These are phyloP conservation scores for Pinus taeda DNA, from an alignment of 75 land plant genomes.

Conservation along the genomic window DNA sequence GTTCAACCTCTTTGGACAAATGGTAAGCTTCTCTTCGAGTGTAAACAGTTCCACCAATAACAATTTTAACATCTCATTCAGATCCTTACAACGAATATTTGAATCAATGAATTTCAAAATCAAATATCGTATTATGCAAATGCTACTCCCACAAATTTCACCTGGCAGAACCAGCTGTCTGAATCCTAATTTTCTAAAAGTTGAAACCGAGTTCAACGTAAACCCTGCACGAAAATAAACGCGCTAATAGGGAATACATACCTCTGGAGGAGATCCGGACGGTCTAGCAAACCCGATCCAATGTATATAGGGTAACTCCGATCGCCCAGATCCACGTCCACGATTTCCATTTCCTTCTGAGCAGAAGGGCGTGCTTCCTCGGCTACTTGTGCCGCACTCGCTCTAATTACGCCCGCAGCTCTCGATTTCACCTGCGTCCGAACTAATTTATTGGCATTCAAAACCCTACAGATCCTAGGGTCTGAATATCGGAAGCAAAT, in stretches of 20 bases:
- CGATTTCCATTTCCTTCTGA: slow-evolving; percentile 37
- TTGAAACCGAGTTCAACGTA: too few relatives aligned
- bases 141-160: too few relatives aligned
- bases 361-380: slow-evolving; percentile 22
- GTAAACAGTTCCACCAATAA: too few relatives aligned
- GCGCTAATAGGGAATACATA: slow-evolving; percentile 13
- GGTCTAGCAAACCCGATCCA: slow-evolving; percentile 72
- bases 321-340: slow-evolving; percentile 87
- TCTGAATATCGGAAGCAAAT: background rate
- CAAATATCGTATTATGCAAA: too few relatives aligned
- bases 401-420: slow-evolving; percentile 2
- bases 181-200: too few relatives aligned
- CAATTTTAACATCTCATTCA: too few relatives aligned
- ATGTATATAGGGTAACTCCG: slow-evolving; percentile 97
- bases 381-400: slow-evolving; percentile 43
- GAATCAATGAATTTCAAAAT: too few relatives aligned
- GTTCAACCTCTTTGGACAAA: too few relatives aligned
- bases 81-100: too few relatives aligned
- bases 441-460: background rate
- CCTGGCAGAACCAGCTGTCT: too few relatives aligned
- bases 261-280: slow-evolving; percentile 91
- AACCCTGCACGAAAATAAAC: too few relatives aligned
- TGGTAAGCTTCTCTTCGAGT: too few relatives aligned
- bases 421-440: background rate
- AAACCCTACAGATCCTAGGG: background rate